These are phyloP conservation scores for Talaromyces sp. DNA, from an alignment of 2,329 filamentous ascomycete species.

Conservation along the genomic window DNA sequence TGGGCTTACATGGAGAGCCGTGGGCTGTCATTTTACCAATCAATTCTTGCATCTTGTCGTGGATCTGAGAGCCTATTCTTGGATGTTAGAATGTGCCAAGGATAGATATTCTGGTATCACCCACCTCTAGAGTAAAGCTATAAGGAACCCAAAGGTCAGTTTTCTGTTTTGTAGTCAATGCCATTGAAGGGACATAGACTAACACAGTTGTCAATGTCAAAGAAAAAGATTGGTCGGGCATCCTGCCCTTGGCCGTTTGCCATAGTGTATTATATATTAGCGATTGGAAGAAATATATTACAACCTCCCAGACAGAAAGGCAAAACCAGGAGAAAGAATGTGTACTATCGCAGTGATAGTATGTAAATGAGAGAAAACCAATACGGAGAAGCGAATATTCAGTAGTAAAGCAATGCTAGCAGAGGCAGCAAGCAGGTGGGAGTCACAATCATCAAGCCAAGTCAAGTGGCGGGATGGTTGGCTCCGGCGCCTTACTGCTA, in stretches of 20 bases:
- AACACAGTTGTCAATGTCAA: constrained; percentile 97
- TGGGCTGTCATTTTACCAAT: constrained; percentile 52
- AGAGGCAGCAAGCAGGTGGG: background rate
- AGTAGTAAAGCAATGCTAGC: background rate
- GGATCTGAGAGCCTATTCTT: constrained; percentile 66
- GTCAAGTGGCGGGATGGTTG: background rate
- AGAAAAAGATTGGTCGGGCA: constrained; percentile 61
- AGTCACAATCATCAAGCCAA: background rate
- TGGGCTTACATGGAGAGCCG: no score
- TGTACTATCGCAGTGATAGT: background rate
- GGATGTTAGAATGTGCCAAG: background rate
- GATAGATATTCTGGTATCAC: constrained; percentile 23
- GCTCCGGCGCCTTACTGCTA: background rate
- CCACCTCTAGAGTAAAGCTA: constrained; percentile 80
- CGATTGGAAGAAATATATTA: background rate
- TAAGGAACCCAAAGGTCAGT: background rate
- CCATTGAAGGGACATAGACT: constrained; percentile 26
- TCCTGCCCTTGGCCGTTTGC: constrained; percentile 25
- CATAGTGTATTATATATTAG: constrained; percentile 7
- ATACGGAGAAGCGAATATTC: background rate
- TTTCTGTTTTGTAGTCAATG: background rate
- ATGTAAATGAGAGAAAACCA: background rate
- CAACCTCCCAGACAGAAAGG: background rate
- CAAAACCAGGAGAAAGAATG: background rate
- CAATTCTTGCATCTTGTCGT: constrained; percentile 80